Base-by-base conservation (phyloP, 768 basidiomycete species). In the Mycena indigotica region DNA sequence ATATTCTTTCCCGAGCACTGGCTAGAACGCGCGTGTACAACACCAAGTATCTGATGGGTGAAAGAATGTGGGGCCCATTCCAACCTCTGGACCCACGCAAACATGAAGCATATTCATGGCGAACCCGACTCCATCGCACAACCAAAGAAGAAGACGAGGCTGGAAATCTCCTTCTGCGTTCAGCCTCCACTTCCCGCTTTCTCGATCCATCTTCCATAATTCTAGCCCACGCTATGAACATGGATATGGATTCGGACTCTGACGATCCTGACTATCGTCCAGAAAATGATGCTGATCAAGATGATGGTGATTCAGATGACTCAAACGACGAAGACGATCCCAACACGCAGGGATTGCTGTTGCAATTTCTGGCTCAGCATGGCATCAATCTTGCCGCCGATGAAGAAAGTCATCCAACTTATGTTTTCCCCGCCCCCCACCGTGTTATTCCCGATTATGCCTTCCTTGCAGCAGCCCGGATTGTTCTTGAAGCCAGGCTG, bases 401-500 rank as follows among this genome's bases (percentile, higher is more conserved):
- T 57, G 13, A 66, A 62, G 24, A 66, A 52, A 6, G 66, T 53
- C 21, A 62, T 58, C 28, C 62, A 44, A 60, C 62, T 2, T 63
- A 40, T 57, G 67, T 61, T 40, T 61, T 52, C 54, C 66, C 66
- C 0, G 52, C 54, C 3, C 68, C 68, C 24, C 64, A 66, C 52
- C 63, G 62, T 23, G 65, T 67, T 10, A 56, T 77, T 16, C 80
- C 80, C 0, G 84, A 85, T 62, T 85, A 84, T 67, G 69, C 71
- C 2, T 85, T 75, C 67, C 76, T 85, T 13, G 73, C 80, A 2
- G 78, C 81, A 15, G 82, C 73, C 8, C 76, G 84, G 13, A 69
- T 78, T 23, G 70, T 84, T 10, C 73, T 85, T 16, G 83, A 85
- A 62, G 73, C 75, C 28, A 85, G 84, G 56, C 53, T 85, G 56